Percentiles rank a stretch among this genome's conserved stretches.
phyloP scores from a whole-genome alignment of 1,284 basidiomycete genomes.

The Microbotryum silenes-acaulis region DNA sequence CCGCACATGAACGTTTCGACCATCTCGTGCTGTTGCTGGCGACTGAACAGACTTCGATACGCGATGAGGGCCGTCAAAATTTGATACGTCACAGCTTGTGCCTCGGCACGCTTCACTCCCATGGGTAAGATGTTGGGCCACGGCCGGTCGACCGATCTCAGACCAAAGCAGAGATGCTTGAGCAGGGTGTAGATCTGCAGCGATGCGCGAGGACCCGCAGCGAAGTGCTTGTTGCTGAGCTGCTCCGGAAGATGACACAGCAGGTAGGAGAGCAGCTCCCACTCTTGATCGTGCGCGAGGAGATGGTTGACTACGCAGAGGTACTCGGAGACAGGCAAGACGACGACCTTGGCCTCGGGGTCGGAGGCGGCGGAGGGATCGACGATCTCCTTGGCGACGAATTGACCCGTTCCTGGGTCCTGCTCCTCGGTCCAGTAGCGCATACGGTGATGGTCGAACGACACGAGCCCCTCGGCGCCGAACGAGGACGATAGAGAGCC shows the following conservation, averaged over 20 bases:
- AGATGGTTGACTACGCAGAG: conserved; percentile 60
- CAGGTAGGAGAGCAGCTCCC: conserved; percentile 91
- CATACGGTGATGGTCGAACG: conserved; percentile 38
- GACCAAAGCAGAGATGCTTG: conserved; percentile 59
- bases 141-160: conserved; percentile 52
- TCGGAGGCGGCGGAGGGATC: conserved; percentile 42
- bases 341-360: conserved; percentile 39
- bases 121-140: conserved; percentile 46
- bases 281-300: conserved; percentile 68
- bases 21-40: conserved; percentile 55
- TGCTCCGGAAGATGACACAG: conserved; percentile 86
- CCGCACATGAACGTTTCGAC: conserved; percentile 79
- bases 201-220: conserved; percentile 78
- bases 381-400: conserved; percentile 42
- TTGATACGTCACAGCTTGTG: conserved; percentile 80
- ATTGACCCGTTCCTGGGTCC: conserved; percentile 48
- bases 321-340: conserved; percentile 75
- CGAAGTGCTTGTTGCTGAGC: conserved; percentile 90
- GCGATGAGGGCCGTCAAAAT: conserved; percentile 81
- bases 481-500: conserved; percentile 51
- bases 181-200: conserved; percentile 59
- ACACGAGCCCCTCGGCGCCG: conserved; percentile 33
- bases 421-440: conserved; percentile 35
- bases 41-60: conserved; percentile 72
- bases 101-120: conserved; percentile 62